Conservation (phyloP, 2,329 filamentous ascomycete species). For the Ophiostoma sp. region DNA sequence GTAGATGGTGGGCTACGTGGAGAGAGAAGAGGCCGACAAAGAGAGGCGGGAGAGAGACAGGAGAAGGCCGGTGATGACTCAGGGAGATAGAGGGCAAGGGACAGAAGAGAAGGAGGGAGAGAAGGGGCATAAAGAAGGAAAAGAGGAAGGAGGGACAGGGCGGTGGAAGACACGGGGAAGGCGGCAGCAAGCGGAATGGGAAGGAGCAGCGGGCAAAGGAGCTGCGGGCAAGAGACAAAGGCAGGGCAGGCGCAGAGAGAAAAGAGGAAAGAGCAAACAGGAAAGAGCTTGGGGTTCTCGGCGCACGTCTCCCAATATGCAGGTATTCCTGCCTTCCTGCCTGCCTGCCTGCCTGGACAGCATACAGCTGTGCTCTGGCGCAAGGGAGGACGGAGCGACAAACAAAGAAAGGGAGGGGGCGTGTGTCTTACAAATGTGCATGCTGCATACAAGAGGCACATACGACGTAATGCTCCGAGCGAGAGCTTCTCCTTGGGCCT, state of each 20-base stretch:
- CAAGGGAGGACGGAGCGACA: constrained; percentile 12
- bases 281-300: constrained; percentile 6
- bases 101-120: neutral
- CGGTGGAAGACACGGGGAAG: neutral
- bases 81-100: neutral
- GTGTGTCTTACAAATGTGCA: neutral
- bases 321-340: no score
- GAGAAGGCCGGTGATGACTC: neutral
- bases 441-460: neutral
- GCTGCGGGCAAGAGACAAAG: neutral
- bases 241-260: constrained; percentile 8
- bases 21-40: neutral
- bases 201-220: neutral
- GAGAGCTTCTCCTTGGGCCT: neutral
- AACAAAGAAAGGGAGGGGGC: constrained; percentile 1
- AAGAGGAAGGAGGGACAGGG: neutral
- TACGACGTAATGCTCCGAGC: neutral
- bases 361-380: constrained; percentile 12
- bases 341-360: neutral
- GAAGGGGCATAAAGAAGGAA: neutral
- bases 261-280: constrained; percentile 19
- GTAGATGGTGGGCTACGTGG: neutral
- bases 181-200: neutral
- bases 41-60: neutral
- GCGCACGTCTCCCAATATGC: neutral